Evolutionary conservation across 177 flowering plant species (phyloP).

Genomic region (Vitis hybrid): DNA sequence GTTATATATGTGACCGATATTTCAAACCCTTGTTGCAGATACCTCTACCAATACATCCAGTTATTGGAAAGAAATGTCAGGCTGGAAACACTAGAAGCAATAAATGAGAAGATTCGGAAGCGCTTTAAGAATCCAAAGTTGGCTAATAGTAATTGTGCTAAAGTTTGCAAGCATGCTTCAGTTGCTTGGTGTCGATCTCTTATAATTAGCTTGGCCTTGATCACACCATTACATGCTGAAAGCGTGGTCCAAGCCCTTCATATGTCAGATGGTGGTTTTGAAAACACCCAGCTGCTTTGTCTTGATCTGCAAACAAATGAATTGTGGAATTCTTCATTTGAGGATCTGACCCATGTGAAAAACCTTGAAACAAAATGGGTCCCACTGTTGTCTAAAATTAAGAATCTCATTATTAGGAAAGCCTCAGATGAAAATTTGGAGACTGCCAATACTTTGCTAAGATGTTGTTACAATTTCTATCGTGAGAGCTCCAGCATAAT

Average conservation of each 20-base stretch:
- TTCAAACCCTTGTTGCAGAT: slow-evolving; percentile 40
- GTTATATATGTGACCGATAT: slow-evolving; percentile 1
- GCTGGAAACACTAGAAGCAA: slow-evolving; percentile 78
- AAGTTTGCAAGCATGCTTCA: slow-evolving; percentile 89
- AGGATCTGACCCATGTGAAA: slow-evolving; percentile 48
- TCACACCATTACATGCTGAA: slow-evolving; percentile 59
- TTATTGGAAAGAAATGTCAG: slow-evolving; percentile 61
- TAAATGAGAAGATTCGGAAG: slow-evolving; percentile 86
- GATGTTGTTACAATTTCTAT: slow-evolving; percentile 70
- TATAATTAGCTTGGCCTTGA: slow-evolving; percentile 63
- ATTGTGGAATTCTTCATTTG: slow-evolving; percentile 67
- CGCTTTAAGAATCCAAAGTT: slow-evolving; percentile 91
- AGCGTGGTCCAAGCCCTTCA: slow-evolving; percentile 32
- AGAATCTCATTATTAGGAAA: slow-evolving; percentile 53
- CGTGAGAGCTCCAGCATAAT: slow-evolving; percentile 71
- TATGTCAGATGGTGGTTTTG: slow-evolving; percentile 32
- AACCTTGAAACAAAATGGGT: slow-evolving; percentile 64
- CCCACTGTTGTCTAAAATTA: slow-evolving; percentile 55
- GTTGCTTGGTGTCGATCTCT: slow-evolving; percentile 88
- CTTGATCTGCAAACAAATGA: slow-evolving; percentile 70
- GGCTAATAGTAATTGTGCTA: slow-evolving; percentile 71
- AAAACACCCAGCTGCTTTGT: slow-evolving; percentile 54
- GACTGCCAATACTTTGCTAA: slow-evolving; percentile 59
- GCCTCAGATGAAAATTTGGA: slow-evolving; percentile 63
- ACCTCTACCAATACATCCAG: slow-evolving; percentile 69